Conservation (phyloP, 495 filamentous ascomycete species). For the Melanomma pulvis-pyrius region DNA sequence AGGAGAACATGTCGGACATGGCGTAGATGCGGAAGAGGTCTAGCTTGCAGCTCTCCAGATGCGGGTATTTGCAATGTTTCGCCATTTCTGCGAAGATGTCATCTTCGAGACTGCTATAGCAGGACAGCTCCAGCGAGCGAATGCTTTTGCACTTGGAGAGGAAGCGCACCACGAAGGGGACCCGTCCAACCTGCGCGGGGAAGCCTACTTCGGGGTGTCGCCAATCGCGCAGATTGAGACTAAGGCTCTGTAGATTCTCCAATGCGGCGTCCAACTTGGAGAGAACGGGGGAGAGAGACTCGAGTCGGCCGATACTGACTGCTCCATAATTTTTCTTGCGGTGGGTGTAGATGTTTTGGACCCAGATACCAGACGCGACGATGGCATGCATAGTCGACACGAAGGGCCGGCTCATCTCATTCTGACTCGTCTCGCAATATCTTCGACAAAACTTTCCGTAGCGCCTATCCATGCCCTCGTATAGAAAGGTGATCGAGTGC, state of each 20-base stretch:
- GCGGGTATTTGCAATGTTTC: slow-evolving; percentile 11
- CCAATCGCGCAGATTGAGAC: slow-evolving; percentile 28
- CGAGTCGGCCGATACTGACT: slow-evolving; percentile 26
- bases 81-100: slow-evolving; percentile 24
- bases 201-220: slow-evolving; percentile 25
- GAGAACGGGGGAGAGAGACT: slow-evolving; percentile 12
- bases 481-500: slow-evolving; percentile 20
- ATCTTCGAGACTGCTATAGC: slow-evolving; percentile 20
- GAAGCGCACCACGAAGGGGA: slow-evolving; percentile 18
- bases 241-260: slow-evolving; percentile 4
- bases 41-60: slow-evolving; percentile 18
- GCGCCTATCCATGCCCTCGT: slow-evolving; percentile 18
- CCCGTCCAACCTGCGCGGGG: slow-evolving; percentile 1
- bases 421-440: slow-evolving; percentile 33
- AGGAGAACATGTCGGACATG: slow-evolving; percentile 10
- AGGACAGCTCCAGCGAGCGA: slow-evolving; percentile 14
- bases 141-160: slow-evolving; percentile 18
- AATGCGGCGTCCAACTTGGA: slow-evolving; percentile 12
- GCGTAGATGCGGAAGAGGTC: slow-evolving; percentile 18
- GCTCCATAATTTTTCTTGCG: slow-evolving; percentile 8
- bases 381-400: slow-evolving; percentile 27
- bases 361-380: slow-evolving; percentile 13
- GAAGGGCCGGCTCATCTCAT: slow-evolving; percentile 32
- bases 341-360: slow-evolving; percentile 8
- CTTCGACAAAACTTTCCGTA: slow-evolving; percentile 4